Evolutionary conservation across 441 rosid genomes (phyloP).

Genomic region (Biscutella laevigata): DNA sequence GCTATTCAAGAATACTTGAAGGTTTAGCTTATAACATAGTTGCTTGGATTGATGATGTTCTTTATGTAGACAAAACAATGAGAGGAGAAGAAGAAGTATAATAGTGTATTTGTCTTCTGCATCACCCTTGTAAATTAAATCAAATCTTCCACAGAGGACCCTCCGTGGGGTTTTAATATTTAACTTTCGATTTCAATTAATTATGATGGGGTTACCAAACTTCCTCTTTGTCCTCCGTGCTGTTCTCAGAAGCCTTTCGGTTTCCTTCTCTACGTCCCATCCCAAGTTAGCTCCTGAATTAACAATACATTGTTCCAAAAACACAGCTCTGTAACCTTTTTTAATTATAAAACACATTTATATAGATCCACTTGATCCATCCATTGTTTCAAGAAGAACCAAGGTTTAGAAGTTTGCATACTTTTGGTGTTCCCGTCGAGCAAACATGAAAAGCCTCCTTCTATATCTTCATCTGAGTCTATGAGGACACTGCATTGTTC

Average conservation of each 20-base stretch:
- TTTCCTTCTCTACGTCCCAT: conserved; percentile 54
- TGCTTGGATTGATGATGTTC: conserved; percentile 89
- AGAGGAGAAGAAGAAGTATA: conserved; percentile 28
- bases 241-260: conserved; percentile 50
- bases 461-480: conserved; percentile 80
- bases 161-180: too few species aligned
- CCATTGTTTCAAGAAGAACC: conserved; percentile 2
- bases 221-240: conserved; percentile 79
- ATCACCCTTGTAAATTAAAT: background rate
- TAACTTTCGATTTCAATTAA: conserved; percentile 22
- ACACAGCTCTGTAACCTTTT: background rate
- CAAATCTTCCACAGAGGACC: too few species aligned
- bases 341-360: too few species aligned
- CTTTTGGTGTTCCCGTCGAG: conserved; percentile 49
- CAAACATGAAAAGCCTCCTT: conserved; percentile 68
- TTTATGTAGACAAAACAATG: conserved; percentile 53
- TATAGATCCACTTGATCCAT: too few species aligned
- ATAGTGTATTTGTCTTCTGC: background rate
- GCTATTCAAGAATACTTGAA: conserved; percentile 90
- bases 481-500: conserved; percentile 31
- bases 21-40: conserved; percentile 88
- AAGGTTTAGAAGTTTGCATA: conserved; percentile 14
- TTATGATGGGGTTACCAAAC: conserved; percentile 44
- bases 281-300: conserved; percentile 25
- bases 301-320: background rate